phyloP scores from a whole-genome alignment of 176 grass and related monocot genomes.

The Melocanna baccifera region DNA sequence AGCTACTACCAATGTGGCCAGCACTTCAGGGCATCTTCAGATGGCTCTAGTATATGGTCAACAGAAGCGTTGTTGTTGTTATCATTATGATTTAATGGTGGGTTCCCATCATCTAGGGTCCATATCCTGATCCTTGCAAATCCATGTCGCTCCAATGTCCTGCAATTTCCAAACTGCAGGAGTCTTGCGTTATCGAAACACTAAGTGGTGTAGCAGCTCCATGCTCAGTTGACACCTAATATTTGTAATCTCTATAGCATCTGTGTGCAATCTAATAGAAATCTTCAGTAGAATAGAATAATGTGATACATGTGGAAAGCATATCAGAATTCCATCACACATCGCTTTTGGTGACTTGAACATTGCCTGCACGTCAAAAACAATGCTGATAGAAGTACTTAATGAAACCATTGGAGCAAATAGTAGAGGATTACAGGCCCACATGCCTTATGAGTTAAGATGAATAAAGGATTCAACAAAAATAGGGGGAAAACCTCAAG shows the following conservation, averaged over 20 bases:
- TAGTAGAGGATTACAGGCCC: too few species aligned
- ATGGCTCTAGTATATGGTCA: constrained; percentile 81
- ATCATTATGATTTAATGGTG: constrained; percentile 30
- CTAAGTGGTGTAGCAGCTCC: too few species aligned
- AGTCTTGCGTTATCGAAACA: too few species aligned
- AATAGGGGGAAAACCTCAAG: too few species aligned
- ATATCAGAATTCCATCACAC: constrained; percentile 85
- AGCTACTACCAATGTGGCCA: constrained; percentile 86
- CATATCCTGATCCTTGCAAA: constrained; percentile 92
- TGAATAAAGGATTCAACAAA: too few species aligned
- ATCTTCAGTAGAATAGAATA: not conserved
- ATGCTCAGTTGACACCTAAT: too few species aligned
- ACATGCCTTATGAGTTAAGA: too few species aligned
- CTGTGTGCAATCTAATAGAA: too few species aligned
- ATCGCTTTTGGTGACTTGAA: constrained; percentile 84
- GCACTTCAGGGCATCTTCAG: constrained; percentile 80
- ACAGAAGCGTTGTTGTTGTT: constrained; percentile 42
- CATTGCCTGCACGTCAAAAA: constrained; percentile 56
- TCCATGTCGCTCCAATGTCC: constrained; percentile 72
- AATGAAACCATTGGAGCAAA: too few species aligned
- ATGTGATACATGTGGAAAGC: constrained; percentile 77
- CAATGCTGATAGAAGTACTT: too few species aligned
- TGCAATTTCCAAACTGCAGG: constrained; percentile 81
- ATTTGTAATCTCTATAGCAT: too few species aligned
- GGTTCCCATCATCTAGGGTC: constrained; percentile 60